These are phyloP conservation scores for Phyllosticta citriasiana DNA, from an alignment of 2,329 filamentous ascomycete species.

Conservation along the genomic window DNA sequence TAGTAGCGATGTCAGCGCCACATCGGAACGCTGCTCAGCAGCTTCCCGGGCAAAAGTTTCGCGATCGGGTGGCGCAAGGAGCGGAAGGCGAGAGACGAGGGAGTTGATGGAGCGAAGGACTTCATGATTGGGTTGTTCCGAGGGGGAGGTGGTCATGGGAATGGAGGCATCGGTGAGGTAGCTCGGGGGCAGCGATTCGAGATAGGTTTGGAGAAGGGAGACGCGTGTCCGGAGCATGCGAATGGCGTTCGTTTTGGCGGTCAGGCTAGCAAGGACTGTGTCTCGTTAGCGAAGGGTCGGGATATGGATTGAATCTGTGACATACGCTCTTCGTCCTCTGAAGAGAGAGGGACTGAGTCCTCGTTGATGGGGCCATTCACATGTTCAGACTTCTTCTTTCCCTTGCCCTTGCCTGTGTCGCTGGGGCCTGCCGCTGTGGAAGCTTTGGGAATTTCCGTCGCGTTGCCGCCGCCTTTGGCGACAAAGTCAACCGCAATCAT, in stretches of 20 bases:
- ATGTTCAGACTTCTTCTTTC: conserved; percentile 25
- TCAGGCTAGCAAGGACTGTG: conserved; percentile 56
- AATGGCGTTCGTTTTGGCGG: conserved; percentile 82
- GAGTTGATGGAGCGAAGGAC: conserved; percentile 84
- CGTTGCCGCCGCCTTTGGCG: conserved; percentile 73
- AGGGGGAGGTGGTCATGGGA: conserved; percentile 18
- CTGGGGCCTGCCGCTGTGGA: conserved; percentile 29
- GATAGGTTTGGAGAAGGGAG: conserved; percentile 53
- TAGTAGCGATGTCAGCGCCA: conserved; percentile 66
- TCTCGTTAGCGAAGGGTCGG: not conserved
- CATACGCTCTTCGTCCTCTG: conserved; percentile 56
- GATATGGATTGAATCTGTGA: not conserved
- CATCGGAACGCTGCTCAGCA: conserved; percentile 72
- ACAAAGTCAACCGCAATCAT: conserved; percentile 97
- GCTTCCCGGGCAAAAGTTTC: conserved; percentile 60
- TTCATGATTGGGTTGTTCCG: conserved; percentile 44
- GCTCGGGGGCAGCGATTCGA: conserved; percentile 59
- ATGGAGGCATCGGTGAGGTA: conserved; percentile 44
- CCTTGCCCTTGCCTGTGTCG: conserved; percentile 46
- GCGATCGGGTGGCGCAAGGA: conserved; percentile 63
- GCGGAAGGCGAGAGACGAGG: conserved; percentile 70
- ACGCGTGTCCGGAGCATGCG: conserved; percentile 70
- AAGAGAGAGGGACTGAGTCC: conserved; percentile 34
- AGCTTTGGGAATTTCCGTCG: conserved; percentile 46
- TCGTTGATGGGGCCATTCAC: conserved; percentile 24